phyloP scores from a whole-genome alignment of 2,329 filamentous ascomycete species.

The Eurotiales sp. region DNA sequence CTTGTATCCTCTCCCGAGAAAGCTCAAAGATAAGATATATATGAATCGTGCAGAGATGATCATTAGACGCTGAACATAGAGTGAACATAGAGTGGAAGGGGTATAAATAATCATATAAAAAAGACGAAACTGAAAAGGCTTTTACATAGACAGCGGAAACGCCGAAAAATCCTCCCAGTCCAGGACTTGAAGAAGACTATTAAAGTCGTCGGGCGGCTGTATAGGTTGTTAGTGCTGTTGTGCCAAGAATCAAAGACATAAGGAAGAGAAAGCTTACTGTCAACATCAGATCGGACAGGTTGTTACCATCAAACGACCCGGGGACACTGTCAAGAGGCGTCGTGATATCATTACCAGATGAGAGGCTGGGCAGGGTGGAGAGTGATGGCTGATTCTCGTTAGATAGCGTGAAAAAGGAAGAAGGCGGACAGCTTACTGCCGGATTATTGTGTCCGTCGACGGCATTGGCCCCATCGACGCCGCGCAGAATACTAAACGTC shows the following conservation, averaged over 20 bases:
- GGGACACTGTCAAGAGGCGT: conserved; percentile 10
- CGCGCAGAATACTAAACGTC: conserved; percentile 31
- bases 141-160: conserved; percentile 10
- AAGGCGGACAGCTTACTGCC: too few species aligned
- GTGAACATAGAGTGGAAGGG: too few species aligned
- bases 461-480: conserved; percentile 19
- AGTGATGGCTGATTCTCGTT: conserved; percentile 4
- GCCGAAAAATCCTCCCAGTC: conserved; percentile 17
- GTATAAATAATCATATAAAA: too few species aligned
- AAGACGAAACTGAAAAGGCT: too few species aligned
- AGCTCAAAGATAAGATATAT: too few species aligned
- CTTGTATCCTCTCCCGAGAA: too few species aligned
- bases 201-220: conserved; percentile 16
- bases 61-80: too few species aligned
- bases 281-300: conserved; percentile 13
- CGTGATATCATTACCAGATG: background rate
- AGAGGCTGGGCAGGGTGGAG: conserved; percentile 7
- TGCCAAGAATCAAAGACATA: background rate
- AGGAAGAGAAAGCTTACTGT: conserved; percentile 5
- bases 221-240: background rate
- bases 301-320: conserved; percentile 11
- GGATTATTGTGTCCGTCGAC: too few species aligned
- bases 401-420: too few species aligned
- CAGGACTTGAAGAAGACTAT: conserved; percentile 14
- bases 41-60: too few species aligned